These are phyloP conservation scores for Antitrichia curtipendula DNA, from an alignment of 225 moss, liverwort and hornwort genomes.

Conservation along the genomic window DNA sequence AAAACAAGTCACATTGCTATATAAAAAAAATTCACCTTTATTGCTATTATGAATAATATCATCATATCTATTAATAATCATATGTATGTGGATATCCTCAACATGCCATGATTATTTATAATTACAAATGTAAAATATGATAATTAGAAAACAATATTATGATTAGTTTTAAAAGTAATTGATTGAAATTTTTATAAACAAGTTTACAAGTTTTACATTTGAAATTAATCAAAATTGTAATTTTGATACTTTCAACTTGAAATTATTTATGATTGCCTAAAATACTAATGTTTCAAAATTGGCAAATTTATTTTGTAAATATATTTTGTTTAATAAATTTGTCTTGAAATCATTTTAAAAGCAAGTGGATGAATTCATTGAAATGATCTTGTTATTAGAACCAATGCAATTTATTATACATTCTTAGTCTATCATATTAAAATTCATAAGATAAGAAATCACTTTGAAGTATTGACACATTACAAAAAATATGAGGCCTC, in stretches of 20 bases:
- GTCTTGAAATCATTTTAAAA: neutral
- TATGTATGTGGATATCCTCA: neutral
- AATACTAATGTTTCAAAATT: neutral
- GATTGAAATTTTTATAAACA: neutral
- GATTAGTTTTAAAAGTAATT: neutral
- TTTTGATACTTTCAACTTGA: neutral
- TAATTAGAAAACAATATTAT: neutral
- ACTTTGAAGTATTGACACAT: no score
- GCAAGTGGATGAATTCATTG: rapidly evolving
- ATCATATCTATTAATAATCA: neutral
- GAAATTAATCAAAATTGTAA: neutral
- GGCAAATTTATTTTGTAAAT: neutral
- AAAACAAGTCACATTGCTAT: neutral
- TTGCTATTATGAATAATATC: no score
- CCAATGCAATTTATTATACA: neutral
- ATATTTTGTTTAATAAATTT: neutral
- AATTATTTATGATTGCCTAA: neutral
- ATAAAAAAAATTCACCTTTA: neutral
- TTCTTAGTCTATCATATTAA: rapidly evolving
- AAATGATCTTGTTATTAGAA: neutral
- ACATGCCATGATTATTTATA: neutral
- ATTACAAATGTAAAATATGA: neutral
- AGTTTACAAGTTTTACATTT: neutral
- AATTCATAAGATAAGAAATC: neutral
- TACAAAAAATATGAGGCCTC: no score